These are phyloP conservation scores for Wallacemonas sp. DNA, from an alignment of 208 protist species.

Conservation along the genomic window DNA sequence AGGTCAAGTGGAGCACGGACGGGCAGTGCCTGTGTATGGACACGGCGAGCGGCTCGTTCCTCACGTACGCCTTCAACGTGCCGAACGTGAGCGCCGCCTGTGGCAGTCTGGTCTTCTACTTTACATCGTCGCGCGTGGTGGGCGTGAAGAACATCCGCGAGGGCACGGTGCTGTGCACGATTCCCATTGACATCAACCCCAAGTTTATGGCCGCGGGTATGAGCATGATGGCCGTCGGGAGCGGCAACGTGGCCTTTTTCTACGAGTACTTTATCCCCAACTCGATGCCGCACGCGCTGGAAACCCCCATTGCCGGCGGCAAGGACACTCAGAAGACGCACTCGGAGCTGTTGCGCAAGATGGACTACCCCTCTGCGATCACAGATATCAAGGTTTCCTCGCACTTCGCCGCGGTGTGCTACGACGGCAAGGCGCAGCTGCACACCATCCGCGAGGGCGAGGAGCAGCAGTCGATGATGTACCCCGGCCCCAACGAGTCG, in stretches of 20 bases:
- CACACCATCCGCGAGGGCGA: conserved; percentile 72
- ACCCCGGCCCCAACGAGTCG: conserved; percentile 61
- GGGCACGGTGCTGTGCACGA: conserved; percentile 57
- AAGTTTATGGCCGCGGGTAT: conserved; percentile 82
- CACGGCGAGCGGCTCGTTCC: conserved; percentile 77
- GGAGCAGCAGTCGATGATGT: conserved; percentile 29
- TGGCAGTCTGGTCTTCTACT: conserved; percentile 76
- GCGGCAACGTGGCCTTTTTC: conserved; percentile 83
- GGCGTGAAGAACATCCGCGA: conserved; percentile 83
- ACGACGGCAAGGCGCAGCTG: conserved; percentile 83
- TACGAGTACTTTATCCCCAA: conserved; percentile 81
- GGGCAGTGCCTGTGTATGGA: conserved; percentile 86
- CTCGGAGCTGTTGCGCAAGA: conserved; percentile 47
- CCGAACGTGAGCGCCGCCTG: conserved; percentile 75
- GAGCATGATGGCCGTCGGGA: conserved; percentile 81
- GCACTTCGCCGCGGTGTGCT: conserved; percentile 85
- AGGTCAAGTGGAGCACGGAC: conserved; percentile 83
- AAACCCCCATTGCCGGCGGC: conserved; percentile 4
- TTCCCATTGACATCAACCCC: conserved; percentile 87
- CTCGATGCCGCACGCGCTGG: conserved; percentile 25
- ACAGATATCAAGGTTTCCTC: conserved; percentile 74
- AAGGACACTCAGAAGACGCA: conserved; percentile 29
- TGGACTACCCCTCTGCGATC: conserved; percentile 82
- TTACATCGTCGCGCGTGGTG: conserved; percentile 87
- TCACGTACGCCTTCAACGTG: conserved; percentile 81